Evolutionary conservation across 495 filamentous ascomycete species (phyloP).

Genomic region (Aspergillus taichungensis): DNA sequence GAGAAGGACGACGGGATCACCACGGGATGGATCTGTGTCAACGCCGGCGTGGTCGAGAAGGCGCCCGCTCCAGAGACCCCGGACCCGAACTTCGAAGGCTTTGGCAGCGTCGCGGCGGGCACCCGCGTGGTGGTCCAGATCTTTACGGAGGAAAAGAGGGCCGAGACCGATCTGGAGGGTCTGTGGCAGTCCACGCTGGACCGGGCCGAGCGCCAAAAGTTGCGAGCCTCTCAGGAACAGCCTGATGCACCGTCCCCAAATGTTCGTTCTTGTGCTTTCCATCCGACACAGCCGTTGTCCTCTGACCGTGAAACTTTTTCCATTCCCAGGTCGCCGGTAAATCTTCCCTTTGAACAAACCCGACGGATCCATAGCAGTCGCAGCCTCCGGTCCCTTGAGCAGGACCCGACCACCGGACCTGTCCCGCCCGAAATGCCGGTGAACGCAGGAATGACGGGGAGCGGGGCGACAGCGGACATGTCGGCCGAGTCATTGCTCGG

Average conservation of each 20-base stretch:
- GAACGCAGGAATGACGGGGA: background rate
- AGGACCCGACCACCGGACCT: slow-evolving; percentile 1
- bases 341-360: slow-evolving; percentile 8
- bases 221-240: slow-evolving; percentile 10
- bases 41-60: slow-evolving; percentile 63
- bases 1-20: slow-evolving; percentile 70
- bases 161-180: slow-evolving; percentile 71
- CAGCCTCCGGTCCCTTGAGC: background rate
- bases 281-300: slow-evolving; percentile 8
- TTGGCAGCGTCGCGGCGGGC: slow-evolving; percentile 50
- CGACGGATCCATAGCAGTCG: slow-evolving; percentile 9
- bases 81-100: slow-evolving; percentile 52
- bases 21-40: slow-evolving; percentile 94
- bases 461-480: slow-evolving; percentile 3
- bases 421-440: slow-evolving; percentile 1
- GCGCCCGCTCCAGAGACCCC: slow-evolving; percentile 22
- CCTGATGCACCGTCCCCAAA: slow-evolving; percentile 16
- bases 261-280: slow-evolving; percentile 17
- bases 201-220: slow-evolving; percentile 28
- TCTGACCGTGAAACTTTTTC: slow-evolving; percentile 13
- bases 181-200: slow-evolving; percentile 59
- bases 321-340: slow-evolving; percentile 7
- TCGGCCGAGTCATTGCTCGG: slow-evolving; percentile 21
- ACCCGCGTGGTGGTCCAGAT: slow-evolving; percentile 80
- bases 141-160: slow-evolving; percentile 76